Conservation (phyloP, 805 yeast species). For the Saccharomycopsis synnaedendra region DNA sequence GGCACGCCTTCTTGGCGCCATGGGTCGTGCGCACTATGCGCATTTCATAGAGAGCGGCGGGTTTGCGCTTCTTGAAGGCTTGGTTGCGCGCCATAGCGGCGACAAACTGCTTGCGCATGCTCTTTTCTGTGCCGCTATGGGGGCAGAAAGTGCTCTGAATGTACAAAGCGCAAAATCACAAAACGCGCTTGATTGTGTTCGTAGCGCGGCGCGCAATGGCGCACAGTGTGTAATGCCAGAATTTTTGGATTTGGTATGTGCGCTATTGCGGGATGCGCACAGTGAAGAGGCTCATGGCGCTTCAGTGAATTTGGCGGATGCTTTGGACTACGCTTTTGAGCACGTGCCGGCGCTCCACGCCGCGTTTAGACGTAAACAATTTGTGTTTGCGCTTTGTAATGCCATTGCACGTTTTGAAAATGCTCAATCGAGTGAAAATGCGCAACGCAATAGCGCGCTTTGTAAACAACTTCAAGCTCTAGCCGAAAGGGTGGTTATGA, state of each 20-base stretch:
- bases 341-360: slow-evolving; percentile 21
- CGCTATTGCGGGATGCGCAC: slow-evolving; percentile 20
- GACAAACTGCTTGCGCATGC: slow-evolving; percentile 30
- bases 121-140: slow-evolving; percentile 35
- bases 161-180: too few species aligned
- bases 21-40: slow-evolving; percentile 35
- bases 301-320: slow-evolving; percentile 16
- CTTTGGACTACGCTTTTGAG: slow-evolving; percentile 24
- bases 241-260: slow-evolving; percentile 26
- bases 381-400: slow-evolving; percentile 27
- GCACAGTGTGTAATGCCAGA: slow-evolving; percentile 31
- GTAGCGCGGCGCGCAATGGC: slow-evolving; percentile 16
- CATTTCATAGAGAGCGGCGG: slow-evolving; percentile 45
- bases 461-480: not conserved
- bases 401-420: slow-evolving; percentile 20
- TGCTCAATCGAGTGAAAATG: not conserved
- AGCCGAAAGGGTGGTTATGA: slow-evolving; percentile 1
- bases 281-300: slow-evolving; percentile 9
- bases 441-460: too few species aligned
- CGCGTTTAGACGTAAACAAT: slow-evolving; percentile 23
- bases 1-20: slow-evolving; percentile 33
- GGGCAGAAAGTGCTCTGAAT: slow-evolving; percentile 18
- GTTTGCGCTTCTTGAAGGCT: slow-evolving; percentile 33
- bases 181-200: slow-evolving; percentile 20
- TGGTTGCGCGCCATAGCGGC: slow-evolving; percentile 36